Evolutionary conservation across 169 alveolate genomes (phyloP).

Genomic region (Cyclospora cayetanensis): DNA sequence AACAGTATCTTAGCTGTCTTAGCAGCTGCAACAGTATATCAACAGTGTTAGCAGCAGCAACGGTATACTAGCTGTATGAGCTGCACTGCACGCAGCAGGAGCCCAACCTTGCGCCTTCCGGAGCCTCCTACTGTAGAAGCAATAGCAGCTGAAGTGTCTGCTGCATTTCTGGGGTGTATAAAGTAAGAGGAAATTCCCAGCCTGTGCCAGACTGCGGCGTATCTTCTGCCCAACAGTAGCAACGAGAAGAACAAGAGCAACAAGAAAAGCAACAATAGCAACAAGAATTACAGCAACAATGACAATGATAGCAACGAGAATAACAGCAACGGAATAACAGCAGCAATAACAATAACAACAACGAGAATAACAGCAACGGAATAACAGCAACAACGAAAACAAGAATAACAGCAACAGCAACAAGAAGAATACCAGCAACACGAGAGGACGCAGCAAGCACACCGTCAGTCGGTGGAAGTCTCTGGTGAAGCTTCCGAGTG

Average conservation of each 20-base stretch:
- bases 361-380: not conserved
- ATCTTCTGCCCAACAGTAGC: not conserved
- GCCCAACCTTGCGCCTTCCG: too few relatives aligned
- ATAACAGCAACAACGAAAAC: not conserved
- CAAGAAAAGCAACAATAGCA: not conserved
- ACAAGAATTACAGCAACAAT: not conserved
- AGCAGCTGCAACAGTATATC: too few relatives aligned
- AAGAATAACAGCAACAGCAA: not conserved
- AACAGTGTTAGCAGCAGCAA: too few relatives aligned
- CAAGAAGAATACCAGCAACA: constrained; percentile 10
- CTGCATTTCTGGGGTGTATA: too few relatives aligned
- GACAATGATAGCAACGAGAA: not conserved
- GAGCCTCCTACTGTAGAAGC: too few relatives aligned
- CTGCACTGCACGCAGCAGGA: too few relatives aligned
- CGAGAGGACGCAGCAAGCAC: not conserved
- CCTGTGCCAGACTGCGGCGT: not conserved
- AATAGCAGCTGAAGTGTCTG: too few relatives aligned
- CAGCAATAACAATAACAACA: constrained; percentile 3
- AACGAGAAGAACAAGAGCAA: not conserved
- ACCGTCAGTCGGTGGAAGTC: not conserved
- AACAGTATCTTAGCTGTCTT: not conserved
- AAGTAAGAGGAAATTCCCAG: not conserved
- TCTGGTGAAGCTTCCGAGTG: not conserved
- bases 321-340: not conserved
- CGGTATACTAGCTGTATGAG: too few relatives aligned